Evolutionary conservation across 2,329 filamentous ascomycete species (phyloP).

Genomic region (Penicillium griseofulvum): DNA sequence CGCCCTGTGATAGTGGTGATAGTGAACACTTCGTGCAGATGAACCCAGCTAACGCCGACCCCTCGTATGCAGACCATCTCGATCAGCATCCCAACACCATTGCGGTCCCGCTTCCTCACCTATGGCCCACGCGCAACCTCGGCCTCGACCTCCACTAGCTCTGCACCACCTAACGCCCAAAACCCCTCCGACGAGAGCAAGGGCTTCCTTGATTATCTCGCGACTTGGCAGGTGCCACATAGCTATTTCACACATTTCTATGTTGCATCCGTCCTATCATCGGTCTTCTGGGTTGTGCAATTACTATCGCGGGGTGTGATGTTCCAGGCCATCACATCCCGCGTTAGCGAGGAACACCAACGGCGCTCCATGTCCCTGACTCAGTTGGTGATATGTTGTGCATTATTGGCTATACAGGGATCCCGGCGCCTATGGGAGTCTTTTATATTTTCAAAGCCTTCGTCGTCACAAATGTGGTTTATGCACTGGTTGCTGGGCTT

Average conservation of each 20-base stretch:
- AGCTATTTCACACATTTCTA: conserved; percentile 91
- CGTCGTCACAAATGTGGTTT: conserved; percentile 77
- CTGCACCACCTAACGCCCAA: conserved; percentile 6
- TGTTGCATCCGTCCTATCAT: conserved; percentile 64
- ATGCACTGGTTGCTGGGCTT: conserved; percentile 79
- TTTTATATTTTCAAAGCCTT: conserved; percentile 61
- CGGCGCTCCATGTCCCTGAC: conserved; percentile 55
- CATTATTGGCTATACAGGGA: conserved; percentile 73
- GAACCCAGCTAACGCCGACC: conserved; percentile 14
- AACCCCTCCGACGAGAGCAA: conserved; percentile 1
- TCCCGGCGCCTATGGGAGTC: conserved; percentile 74
- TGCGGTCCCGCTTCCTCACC: conserved; percentile 56
- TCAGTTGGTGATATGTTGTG: conserved; percentile 66
- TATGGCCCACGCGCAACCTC: conserved; percentile 57
- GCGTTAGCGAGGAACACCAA: conserved; percentile 37
- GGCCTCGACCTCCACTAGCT: conserved; percentile 13
- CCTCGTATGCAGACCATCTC: conserved; percentile 44
- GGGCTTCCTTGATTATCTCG: conserved; percentile 50
- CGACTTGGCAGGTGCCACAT: conserved; percentile 70
- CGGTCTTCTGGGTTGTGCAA: conserved; percentile 71
- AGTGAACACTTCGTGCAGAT: conserved; percentile 34
- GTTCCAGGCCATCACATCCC: conserved; percentile 51
- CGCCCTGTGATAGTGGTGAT: conserved; percentile 15
- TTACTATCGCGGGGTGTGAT: conserved; percentile 55
- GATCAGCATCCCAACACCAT: conserved; percentile 50